These are phyloP conservation scores for Diaporthe sp. DNA, from an alignment of 2,329 filamentous ascomycete species.

Conservation along the genomic window DNA sequence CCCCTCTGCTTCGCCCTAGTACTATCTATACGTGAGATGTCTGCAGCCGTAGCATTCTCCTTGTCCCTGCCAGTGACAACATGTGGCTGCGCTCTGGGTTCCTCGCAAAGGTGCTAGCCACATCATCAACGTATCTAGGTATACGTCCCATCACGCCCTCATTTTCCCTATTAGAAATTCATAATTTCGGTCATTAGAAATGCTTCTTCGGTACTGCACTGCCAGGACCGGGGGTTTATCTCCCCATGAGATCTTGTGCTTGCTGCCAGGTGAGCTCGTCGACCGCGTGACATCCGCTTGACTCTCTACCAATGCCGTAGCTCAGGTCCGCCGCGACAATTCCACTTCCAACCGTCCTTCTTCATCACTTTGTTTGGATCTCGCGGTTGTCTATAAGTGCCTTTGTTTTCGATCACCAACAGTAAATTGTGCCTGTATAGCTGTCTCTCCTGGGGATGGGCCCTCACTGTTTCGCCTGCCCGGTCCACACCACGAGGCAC, in stretches of 20 bases:
- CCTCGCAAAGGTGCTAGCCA: background rate
- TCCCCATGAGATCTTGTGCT: background rate
- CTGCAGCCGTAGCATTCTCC: background rate
- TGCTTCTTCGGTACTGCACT: background rate
- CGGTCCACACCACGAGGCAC: too few relatives aligned
- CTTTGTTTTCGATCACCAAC: too few relatives aligned
- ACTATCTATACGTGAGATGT: background rate
- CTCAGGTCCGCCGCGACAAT: background rate
- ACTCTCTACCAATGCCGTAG: background rate
- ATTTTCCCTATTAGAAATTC: background rate
- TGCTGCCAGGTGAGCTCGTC: background rate
- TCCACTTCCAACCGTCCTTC: background rate
- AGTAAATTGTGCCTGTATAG: too few relatives aligned
- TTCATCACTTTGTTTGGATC: background rate
- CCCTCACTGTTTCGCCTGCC: too few relatives aligned
- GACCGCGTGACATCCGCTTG: background rate
- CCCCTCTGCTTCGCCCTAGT: too few relatives aligned
- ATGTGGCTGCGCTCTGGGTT: background rate
- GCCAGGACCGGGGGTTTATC: background rate
- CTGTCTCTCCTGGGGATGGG: too few relatives aligned
- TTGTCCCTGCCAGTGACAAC: too few relatives aligned
- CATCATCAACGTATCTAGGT: background rate
- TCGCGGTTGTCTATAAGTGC: background rate
- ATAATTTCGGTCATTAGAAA: too few relatives aligned
- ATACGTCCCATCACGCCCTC: too few relatives aligned